Percentiles rank a stretch among this genome's conserved stretches.
These are phyloP conservation scores for Phytophthora pisi DNA, from an alignment of 352 stramenopile genomes.

Conservation along the genomic window DNA sequence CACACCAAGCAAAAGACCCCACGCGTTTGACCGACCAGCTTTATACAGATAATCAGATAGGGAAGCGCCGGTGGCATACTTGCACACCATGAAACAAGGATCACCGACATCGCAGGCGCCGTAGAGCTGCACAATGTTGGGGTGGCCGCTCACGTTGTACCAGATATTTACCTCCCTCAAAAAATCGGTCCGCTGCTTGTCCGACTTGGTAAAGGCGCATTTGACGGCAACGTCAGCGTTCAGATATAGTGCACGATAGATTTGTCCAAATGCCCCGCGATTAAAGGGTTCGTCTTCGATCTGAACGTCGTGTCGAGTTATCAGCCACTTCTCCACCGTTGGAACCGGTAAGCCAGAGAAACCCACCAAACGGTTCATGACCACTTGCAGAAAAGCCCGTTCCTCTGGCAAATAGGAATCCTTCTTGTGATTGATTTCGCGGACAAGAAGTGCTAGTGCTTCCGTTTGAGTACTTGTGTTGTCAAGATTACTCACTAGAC, in stretches of 20 bases:
- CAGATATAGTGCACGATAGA: not conserved
- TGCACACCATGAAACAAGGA: conserved; percentile 8
- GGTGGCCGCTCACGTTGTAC: not conserved
- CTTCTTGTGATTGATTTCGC: not conserved
- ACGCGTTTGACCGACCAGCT: not conserved
- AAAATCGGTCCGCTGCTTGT: conserved; percentile 1
- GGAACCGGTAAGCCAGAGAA: not conserved
- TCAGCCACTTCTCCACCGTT: not conserved
- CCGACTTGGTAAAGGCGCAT: not conserved
- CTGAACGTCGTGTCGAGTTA: not conserved
- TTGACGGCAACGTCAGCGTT: not conserved
- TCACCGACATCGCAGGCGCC: not conserved
- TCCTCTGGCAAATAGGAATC: not conserved
- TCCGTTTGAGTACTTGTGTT: not conserved
- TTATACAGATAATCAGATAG: conserved; percentile 4
- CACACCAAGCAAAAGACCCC: conserved; percentile 3
- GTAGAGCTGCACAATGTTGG: conserved; percentile 4
- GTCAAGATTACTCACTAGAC: not conserved
- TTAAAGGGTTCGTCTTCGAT: conserved; percentile 1
- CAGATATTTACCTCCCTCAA: conserved; percentile 4
- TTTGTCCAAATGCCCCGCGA: not conserved
- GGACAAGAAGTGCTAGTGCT: not conserved
- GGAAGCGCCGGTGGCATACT: not conserved
- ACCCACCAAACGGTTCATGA: not conserved
- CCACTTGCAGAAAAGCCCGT: not conserved